phyloP scores from a whole-genome alignment of 192 early-diverging fungal species.

The Entomortierella lignicola region DNA sequence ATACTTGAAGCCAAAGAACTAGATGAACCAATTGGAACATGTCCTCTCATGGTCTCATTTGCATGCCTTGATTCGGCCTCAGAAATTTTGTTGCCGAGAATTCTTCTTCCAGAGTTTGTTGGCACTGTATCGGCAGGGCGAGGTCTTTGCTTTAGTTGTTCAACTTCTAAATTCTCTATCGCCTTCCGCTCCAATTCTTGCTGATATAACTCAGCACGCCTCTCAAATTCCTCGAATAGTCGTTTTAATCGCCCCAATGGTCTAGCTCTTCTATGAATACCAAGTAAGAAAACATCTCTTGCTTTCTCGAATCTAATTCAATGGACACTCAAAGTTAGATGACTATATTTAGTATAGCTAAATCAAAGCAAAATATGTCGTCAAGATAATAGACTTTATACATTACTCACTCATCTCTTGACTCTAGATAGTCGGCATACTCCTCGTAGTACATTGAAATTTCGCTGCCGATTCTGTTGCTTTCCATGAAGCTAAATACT shows the following conservation, averaged over 20 bases:
- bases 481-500: slow-evolving; percentile 79
- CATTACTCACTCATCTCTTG: slow-evolving; percentile 36
- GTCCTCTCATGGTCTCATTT: slow-evolving; percentile 5
- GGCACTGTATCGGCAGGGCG: not conserved
- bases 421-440: slow-evolving; percentile 74
- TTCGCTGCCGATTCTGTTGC: slow-evolving; percentile 76
- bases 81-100: slow-evolving; percentile 35
- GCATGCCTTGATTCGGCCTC: slow-evolving; percentile 21
- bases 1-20: not conserved
- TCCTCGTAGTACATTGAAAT: slow-evolving; percentile 81
- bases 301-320: slow-evolving; percentile 66
- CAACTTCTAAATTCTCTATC: not conserved
- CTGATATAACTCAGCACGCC: slow-evolving; percentile 3
- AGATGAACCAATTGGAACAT: slow-evolving; percentile 13
- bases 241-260: slow-evolving; percentile 74
- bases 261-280: slow-evolving; percentile 75
- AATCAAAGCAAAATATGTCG: not conserved
- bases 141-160: not conserved
- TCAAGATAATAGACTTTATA: not conserved
- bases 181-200: slow-evolving; percentile 22
- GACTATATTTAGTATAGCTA: not conserved
- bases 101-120: not conserved
- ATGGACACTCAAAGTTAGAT: not conserved
- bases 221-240: slow-evolving; percentile 70
- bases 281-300: slow-evolving; percentile 71